Evolutionary conservation across 1,284 basidiomycete species (phyloP), one percentile per base, ranked within the genome.

Genomic region (Neotropicomus parvogracilis): DNA sequence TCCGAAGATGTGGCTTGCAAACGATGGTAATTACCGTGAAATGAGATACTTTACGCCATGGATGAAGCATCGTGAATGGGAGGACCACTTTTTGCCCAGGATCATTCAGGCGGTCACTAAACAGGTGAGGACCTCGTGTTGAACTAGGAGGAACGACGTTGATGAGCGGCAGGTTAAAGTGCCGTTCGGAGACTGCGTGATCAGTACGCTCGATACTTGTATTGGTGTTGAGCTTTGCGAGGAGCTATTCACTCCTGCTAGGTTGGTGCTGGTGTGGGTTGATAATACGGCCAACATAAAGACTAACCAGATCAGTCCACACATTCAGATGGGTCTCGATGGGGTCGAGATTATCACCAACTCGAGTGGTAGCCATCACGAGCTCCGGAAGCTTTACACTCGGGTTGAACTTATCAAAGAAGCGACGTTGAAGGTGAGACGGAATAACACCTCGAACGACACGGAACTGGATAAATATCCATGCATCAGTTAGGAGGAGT

Each of bases 1-100:
- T 11, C 97, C 95, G 0, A 99, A 99, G 72, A 95, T 99, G 93
- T 99, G 95, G 95, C 77, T 99, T 51, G 95, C 95, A 3, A 99
- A 99, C 63, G 94, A 98, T 60, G 95, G 95, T 10, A 98, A 99
- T 67, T 99, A 99, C 67, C 86, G 95, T 38, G 95, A 99, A 70
- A 76, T 98, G 59, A 77, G 97, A 29, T 95, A 92, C 70, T 99
- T 99, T 60, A 94, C 95, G 1, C 94, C 95, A 0, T 99, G 97
- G 95, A 74, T 77, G 65, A 94, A 94, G 64, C 85, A 90, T 59
- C 79, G 85, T 21, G 79, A 92, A 65, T 86, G 83, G 59, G 95
- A 99, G 66, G 87, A 91, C 43, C 91, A 95, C 62, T 90, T 85
- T 52, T 75, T 99, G 2, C 95, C 95, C 0, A 75, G 87, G 29